Base-by-base conservation (phyloP, 306 rosid genomes). In the Acacia melanoxylon region DNA sequence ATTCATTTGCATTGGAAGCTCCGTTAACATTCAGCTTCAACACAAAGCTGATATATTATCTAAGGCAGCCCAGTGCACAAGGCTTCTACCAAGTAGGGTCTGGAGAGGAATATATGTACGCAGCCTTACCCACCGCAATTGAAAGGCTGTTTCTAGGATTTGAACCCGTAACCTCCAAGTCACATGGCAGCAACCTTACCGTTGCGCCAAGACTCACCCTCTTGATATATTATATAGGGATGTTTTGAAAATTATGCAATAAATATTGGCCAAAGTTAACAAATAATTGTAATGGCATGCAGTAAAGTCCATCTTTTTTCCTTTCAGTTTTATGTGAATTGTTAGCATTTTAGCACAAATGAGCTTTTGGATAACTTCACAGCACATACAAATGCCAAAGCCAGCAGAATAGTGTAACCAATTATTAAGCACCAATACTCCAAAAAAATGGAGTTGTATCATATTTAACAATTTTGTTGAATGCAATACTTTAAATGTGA, bases 191-290 rank as follows among this genome's bases (percentile, higher is more conserved):
- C 8, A 37, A 37, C 8, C 41, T 37, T 37, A 37, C 8, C 0
- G 1, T 6, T 37, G 5, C 8, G 7, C 41, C 41, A 37, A 37
- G 7, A 1, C 41, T 37, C 41, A 37, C 41, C 41, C 8, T 37
- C 41, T 37, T 51, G 56, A 76, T 61, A 49, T 74, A 37, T 61
- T 41, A 17, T 56, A 52, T 35, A 31, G 65, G 45, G 48, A 79
- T 33, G 44, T 29, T 75, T 59, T 6, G 51, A 15, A 75, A 79
- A 75, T 22, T 31, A 42, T 59, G 79, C 48, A 78, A 83, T 61
- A 70, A 42, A n/a, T 16, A 27, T 56, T 4, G 24, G 51, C 37
- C 24, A 63, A 33, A 76, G 16, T 69, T 59, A 45, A 27, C 16
- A 59, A 35, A 59, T n/a, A 29, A 61, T 70, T 20, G 25, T 15